phyloP scores from a whole-genome alignment of 345 rosid genomes.

The Triadica sebifera region DNA sequence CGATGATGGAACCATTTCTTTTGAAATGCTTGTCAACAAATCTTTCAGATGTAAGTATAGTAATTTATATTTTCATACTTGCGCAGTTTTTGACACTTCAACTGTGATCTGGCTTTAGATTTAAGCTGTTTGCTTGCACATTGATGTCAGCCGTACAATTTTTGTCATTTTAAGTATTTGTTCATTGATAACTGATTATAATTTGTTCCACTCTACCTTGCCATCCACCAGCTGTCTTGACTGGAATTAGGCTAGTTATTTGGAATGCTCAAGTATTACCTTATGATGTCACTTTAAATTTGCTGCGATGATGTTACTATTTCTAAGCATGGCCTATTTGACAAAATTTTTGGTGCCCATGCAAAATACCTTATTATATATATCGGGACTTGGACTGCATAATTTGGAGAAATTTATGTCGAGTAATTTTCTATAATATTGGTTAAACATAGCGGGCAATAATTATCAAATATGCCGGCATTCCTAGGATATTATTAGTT shows the following conservation, averaged over 20 bases:
- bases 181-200: not conserved
- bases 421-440: not conserved
- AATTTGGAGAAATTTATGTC: not conserved
- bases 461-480: not conserved
- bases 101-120: too few relatives aligned
- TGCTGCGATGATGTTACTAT: too few relatives aligned
- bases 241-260: too few relatives aligned
- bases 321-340: too few relatives aligned
- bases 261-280: too few relatives aligned
- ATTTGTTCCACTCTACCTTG: not conserved
- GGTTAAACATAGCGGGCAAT: not conserved
- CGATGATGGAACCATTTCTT: slow-evolving; percentile 49
- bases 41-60: slow-evolving; percentile 59
- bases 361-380: too few relatives aligned
- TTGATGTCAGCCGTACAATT: too few relatives aligned
- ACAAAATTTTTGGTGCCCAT: too few relatives aligned
- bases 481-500: not conserved
- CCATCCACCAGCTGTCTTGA: too few relatives aligned
- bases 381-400: not conserved
- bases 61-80: not conserved
- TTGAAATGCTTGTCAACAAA: slow-evolving; percentile 49
- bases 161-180: not conserved
- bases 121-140: too few relatives aligned
- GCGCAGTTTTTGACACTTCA: too few relatives aligned
- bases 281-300: too few relatives aligned